Percentiles rank a stretch among this genome's conserved stretches.
Conservation (phyloP, 2,329 filamentous ascomycete species). For the Diaporthe ampelina region DNA sequence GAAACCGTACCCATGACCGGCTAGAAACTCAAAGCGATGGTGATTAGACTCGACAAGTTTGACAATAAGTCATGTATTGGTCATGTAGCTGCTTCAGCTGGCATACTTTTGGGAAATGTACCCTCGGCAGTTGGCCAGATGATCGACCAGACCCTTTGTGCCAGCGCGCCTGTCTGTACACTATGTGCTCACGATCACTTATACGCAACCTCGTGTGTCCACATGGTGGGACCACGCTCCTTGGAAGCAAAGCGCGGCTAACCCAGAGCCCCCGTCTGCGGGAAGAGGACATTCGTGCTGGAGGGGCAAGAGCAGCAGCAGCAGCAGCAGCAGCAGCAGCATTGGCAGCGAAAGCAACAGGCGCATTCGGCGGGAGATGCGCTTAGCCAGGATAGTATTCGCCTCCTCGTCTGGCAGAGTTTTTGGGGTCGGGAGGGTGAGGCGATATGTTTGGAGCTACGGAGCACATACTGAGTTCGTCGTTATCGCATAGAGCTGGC, state of each 20-base stretch:
- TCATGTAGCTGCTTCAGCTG: conserved; percentile 33
- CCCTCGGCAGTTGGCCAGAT: conserved; percentile 29
- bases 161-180: conserved; percentile 11
- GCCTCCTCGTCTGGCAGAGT: conserved; percentile 3
- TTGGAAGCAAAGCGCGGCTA: conserved; percentile 26
- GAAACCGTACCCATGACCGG: conserved; percentile 35
- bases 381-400: neutral
- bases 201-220: neutral
- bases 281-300: neutral
- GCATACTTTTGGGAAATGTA: conserved; percentile 20
- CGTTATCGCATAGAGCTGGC: conserved; percentile 10
- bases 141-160: neutral
- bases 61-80: conserved; percentile 35
- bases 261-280: neutral
- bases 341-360: neutral
- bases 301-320: neutral
- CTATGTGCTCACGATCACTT: no score
- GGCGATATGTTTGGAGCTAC: conserved; percentile 28
- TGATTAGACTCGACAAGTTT: conserved; percentile 34
- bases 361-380: neutral
- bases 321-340: neutral
- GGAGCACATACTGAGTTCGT: conserved; percentile 31
- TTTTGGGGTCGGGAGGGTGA: neutral
- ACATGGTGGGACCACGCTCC: conserved; percentile 13
- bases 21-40: conserved; percentile 33